phyloP scores from a whole-genome alignment of 306 rosid genomes.

The Nissolia schottii region DNA sequence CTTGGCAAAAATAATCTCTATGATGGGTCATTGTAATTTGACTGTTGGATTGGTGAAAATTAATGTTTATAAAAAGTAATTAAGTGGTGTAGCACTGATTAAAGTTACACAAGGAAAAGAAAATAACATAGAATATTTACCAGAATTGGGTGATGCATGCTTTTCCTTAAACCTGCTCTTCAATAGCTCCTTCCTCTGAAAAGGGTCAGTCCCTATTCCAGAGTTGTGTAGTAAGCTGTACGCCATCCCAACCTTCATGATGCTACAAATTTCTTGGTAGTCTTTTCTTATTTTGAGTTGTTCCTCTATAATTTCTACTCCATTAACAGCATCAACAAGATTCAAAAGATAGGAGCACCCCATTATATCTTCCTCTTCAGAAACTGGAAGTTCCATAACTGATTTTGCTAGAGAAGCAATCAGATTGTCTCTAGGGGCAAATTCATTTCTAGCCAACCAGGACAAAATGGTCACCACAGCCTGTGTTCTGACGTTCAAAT shows the following conservation, averaged over 20 bases:
- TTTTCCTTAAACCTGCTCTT: constrained; percentile 74
- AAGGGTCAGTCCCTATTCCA: constrained; percentile 61
- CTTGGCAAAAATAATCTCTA: too few species aligned
- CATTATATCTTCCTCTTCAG: constrained; percentile 64
- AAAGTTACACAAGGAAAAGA: constrained; percentile 3
- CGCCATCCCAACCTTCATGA: constrained; percentile 89
- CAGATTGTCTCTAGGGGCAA: constrained; percentile 76
- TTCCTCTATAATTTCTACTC: constrained; percentile 92
- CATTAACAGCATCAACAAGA: constrained; percentile 81
- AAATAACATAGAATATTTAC: constrained; percentile 30
- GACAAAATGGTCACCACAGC: constrained; percentile 78
- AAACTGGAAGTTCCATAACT: constrained; percentile 66
- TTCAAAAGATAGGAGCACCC: constrained; percentile 84
- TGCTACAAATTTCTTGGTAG: constrained; percentile 74
- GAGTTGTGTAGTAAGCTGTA: constrained; percentile 80
- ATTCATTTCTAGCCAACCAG: constrained; percentile 89
- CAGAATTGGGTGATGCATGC: constrained; percentile 56
- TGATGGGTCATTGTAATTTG: too few species aligned
- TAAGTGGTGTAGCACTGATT: too few species aligned
- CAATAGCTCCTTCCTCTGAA: constrained; percentile 68
- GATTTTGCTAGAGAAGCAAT: constrained; percentile 80
- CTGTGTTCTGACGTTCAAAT: constrained; percentile 52
- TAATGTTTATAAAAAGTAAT: too few species aligned
- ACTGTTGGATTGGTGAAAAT: too few species aligned
- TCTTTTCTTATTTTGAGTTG: constrained; percentile 75